Base-by-base conservation (phyloP, 805 yeast species). In the Myxozyma sirexii region DNA sequence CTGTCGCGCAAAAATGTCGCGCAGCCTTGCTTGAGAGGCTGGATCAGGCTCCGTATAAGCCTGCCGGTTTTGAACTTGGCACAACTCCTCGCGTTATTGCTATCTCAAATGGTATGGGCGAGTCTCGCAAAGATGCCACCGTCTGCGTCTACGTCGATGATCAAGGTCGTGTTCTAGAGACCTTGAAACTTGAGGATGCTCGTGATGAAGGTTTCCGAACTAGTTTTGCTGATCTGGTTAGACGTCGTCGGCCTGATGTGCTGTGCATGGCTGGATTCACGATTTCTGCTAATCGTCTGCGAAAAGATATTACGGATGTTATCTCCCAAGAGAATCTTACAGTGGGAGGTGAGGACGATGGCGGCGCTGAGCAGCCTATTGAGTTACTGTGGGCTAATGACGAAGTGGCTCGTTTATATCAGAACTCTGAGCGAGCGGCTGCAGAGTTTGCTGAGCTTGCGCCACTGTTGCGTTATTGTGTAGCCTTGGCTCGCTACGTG, bases 31-130 rank as follows among this genome's bases (percentile, higher is more conserved):
- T 83, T 71, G 79, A 82, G 23, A 87, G 85, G 68, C 79, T 94
- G 37, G 94, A 93, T 72, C 98, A 92, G 76, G 97, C 98, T 1
- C 97, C 99, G 33, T 92, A 78, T 74, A 85, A 88, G 67, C 97
- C 98, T 4, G 38, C 37, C 6, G 87, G 88, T 4, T 86, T 80
- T 65, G 88, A 84, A 45, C 80, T 82, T 59, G 97, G 97, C 46
- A 88, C 96, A 3, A 80, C 84, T 54, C 97, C 99, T 21, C 85
- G 88, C 63, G 93, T 90, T 0, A 77, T 94, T 64, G 84, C 97
- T 0, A 69, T 94, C 31, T 82, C 96, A 0, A 84, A 88, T 67
- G 99, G 99, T 68, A 86, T 86, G 74, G 97, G 97, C 70, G 86
- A 84, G 63, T 82, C 79, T 69, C 82, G 84, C 44, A 83, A 83